A percentile compares a stretch with the other conserved stretches of the same genome.
Evolutionary conservation across 805 yeast genomes (phyloP).

Genomic region (Starmerella asiatica): DNA sequence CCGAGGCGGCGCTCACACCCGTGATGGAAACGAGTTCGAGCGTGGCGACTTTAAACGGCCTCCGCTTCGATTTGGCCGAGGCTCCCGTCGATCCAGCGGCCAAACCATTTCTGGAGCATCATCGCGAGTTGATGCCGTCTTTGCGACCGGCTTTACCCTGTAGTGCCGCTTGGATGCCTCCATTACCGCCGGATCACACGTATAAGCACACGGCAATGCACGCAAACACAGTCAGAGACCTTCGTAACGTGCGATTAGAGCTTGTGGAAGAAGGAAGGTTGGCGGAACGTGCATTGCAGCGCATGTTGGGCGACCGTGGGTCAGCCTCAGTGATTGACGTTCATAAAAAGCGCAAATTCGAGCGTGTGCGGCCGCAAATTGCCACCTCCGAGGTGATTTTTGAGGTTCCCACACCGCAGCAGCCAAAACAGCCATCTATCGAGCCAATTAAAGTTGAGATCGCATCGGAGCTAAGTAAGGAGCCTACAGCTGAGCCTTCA

Average conservation of each 20-base stretch:
- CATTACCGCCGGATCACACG: constrained; percentile 88
- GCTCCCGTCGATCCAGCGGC: constrained; percentile 33
- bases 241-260: constrained; percentile 53
- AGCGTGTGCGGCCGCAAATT: constrained; percentile 2
- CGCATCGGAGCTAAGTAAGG: too few species aligned
- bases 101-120: constrained; percentile 41
- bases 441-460: neutral
- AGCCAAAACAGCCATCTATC: neutral
- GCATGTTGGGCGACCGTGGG: constrained; percentile 31
- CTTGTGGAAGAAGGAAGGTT: constrained; percentile 68
- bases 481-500: neutral
- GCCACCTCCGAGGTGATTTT: too few species aligned
- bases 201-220: constrained; percentile 64
- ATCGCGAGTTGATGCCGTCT: constrained; percentile 42
- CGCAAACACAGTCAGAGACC: constrained; percentile 50
- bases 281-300: constrained; percentile 65
- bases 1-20: constrained; percentile 20
- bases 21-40: constrained; percentile 10
- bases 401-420: constrained; percentile 1
- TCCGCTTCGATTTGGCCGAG: constrained; percentile 22
- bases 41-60: constrained; percentile 21
- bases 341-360: neutral
- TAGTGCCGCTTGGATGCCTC: constrained; percentile 70
- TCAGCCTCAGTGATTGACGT: constrained; percentile 17
- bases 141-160: constrained; percentile 31